Percentiles rank a stretch among this genome's conserved stretches.
Evolutionary conservation across 2,329 filamentous ascomycete species (phyloP).

Genomic region (Fusarium sp.): DNA sequence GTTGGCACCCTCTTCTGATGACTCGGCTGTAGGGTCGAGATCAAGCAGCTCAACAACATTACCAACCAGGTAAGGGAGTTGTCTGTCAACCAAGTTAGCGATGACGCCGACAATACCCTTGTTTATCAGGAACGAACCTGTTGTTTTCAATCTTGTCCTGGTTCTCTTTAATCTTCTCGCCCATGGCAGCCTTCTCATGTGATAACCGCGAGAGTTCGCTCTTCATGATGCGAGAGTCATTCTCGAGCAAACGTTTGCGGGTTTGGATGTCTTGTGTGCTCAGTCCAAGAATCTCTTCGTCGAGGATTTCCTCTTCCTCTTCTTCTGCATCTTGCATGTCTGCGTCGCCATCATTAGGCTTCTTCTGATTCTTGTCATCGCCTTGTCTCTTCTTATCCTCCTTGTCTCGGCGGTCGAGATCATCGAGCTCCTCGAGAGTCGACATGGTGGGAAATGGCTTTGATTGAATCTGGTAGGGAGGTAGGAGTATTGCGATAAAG

Average conservation of each 20-base stretch:
- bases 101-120: not conserved
- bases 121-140: slow-evolving; percentile 69
- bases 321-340: slow-evolving; percentile 90
- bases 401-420: slow-evolving; percentile 84
- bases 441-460: slow-evolving; percentile 72
- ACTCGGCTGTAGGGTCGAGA: slow-evolving; percentile 94
- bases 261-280: slow-evolving; percentile 96
- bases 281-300: slow-evolving; percentile 92
- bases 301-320: slow-evolving; percentile 84
- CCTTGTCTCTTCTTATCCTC: slow-evolving; percentile 71
- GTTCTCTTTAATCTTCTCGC: slow-evolving; percentile 99
- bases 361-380: slow-evolving; percentile 54
- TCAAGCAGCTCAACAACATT: slow-evolving; percentile 98
- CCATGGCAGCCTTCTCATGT: slow-evolving; percentile 96
- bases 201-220: slow-evolving; percentile 94
- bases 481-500: not conserved
- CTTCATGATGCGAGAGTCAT: slow-evolving; percentile 98
- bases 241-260: slow-evolving; percentile 91
- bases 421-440: slow-evolving; percentile 91
- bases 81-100: slow-evolving; percentile 65
- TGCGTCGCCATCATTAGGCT: slow-evolving; percentile 77
- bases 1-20: slow-evolving; percentile 96
- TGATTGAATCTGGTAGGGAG: slow-evolving; percentile 3
- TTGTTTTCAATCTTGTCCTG: slow-evolving; percentile 99
- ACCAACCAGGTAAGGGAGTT: slow-evolving; percentile 97